Percentiles rank a stretch among this genome's conserved stretches.
These are phyloP conservation scores for Acer campestre DNA, from an alignment of 345 rosid genomes.

Conservation along the genomic window DNA sequence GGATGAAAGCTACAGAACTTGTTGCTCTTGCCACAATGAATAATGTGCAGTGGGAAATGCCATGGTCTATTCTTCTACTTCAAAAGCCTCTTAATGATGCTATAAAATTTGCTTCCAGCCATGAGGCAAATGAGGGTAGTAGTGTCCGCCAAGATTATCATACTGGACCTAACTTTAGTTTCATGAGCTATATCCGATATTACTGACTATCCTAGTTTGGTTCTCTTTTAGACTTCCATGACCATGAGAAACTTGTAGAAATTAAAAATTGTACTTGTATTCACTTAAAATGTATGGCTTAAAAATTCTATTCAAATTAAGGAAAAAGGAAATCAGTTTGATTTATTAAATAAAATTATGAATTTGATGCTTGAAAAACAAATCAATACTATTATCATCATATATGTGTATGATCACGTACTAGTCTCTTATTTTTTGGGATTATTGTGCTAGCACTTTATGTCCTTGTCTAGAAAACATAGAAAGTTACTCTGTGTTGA, in stretches of 20 bases:
- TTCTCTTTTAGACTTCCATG: neutral
- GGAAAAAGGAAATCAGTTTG: neutral
- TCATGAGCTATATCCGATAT: neutral
- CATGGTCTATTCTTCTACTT: neutral
- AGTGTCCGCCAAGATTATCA: neutral
- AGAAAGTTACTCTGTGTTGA: neutral
- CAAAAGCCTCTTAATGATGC: neutral
- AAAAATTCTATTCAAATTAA: neutral
- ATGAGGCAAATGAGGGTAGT: neutral
- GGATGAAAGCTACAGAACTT: too few species aligned
- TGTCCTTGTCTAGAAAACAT: neutral
- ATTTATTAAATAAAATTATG: neutral
- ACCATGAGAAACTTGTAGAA: neutral
- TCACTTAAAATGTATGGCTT: neutral
- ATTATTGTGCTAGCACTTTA: neutral
- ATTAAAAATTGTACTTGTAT: neutral
- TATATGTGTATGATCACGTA: neutral
- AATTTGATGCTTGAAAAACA: neutral
- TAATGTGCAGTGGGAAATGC: too few species aligned
- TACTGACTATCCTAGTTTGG: neutral
- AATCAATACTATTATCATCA: neutral
- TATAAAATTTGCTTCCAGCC: neutral
- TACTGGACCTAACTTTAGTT: neutral
- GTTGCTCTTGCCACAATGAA: too few species aligned
- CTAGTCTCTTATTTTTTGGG: neutral